phyloP scores from a whole-genome alignment of 805 yeast genomes.

The Yamadazyma philogaea region DNA sequence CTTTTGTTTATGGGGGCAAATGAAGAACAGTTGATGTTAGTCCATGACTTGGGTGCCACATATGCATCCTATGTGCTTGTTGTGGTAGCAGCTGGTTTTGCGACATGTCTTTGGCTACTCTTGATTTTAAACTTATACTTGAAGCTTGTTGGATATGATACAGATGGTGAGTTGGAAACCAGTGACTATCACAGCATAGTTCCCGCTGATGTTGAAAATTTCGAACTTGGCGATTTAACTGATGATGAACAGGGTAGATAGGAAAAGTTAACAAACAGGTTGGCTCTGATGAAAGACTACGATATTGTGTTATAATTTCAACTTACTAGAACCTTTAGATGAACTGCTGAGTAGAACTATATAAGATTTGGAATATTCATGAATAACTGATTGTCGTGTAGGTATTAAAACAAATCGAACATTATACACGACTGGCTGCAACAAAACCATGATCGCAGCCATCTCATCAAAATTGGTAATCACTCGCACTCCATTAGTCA shows the following conservation, averaged over 20 bases:
- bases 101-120: constrained; percentile 65
- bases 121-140: constrained; percentile 59
- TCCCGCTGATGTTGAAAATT: constrained; percentile 25
- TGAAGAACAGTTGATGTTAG: constrained; percentile 78
- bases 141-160: constrained; percentile 39
- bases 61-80: constrained; percentile 79
- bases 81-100: constrained; percentile 67
- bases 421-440: constrained; percentile 1
- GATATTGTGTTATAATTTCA: too few species aligned
- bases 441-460: constrained; percentile 1
- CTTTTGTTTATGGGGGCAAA: constrained; percentile 86
- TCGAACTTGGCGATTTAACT: constrained; percentile 34
- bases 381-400: too few species aligned
- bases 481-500: constrained; percentile 7
- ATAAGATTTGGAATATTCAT: too few species aligned
- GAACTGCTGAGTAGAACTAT: too few species aligned
- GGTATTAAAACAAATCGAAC: neutral
- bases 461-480: constrained; percentile 4
- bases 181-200: constrained; percentile 16
- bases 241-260: constrained; percentile 18
- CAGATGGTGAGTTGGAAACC: constrained; percentile 30
- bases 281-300: neutral
- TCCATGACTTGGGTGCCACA: constrained; percentile 73
- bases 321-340: too few species aligned
- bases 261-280: neutral